Base-by-base conservation (phyloP, 768 basidiomycete species). In the Exidia glandulosa region DNA sequence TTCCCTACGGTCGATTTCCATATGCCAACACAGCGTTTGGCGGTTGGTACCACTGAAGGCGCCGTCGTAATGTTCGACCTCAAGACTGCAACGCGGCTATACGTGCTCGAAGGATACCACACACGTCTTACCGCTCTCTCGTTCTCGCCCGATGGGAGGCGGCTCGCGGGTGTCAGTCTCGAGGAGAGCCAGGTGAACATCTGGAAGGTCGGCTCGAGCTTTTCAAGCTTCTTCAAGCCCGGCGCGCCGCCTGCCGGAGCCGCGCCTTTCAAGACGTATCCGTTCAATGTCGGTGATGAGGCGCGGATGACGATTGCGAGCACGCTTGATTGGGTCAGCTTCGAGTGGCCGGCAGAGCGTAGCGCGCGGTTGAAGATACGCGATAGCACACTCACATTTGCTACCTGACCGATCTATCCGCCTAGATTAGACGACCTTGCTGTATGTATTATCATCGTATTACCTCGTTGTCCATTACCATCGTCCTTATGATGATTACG, bases 1-100 rank as follows among this genome's bases (percentile, higher is more conserved):
- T 97, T 88, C 68, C 94, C 95, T 0, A 86, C 86, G 0, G 84
- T 97, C n/a, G 94, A 94, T 71, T 97, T 99, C 69, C 89, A 97
- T 66, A 85, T 84, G 74, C 74, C 79, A 2, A 85, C 82, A 1
- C 96, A 99, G 69, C 85, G 90, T 14, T 81, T 98, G 3, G 91
- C 89, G 0, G 93, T 97, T 0, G 96, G 96, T 1, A 95, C 94
- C 0, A 84, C 82, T 59, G 96, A 99, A 73, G 96, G 95, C 0
- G 93, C 94, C 0, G 85, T 94, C 57, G 80, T 92, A 60, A 93
- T 96, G 86, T 98, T 96, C 68, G 96, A 98, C 68, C 79, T 98
- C 57, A 96, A 97, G 72, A 93, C 94, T 0, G 94, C 94, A 0
- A 97, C 90, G 1, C 83, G 96, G 12, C 76, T 98, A 14, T 99